Evolutionary conservation across 192 early-diverging fungal genomes (phyloP).

Genomic region (Linnemannia hyalina): DNA sequence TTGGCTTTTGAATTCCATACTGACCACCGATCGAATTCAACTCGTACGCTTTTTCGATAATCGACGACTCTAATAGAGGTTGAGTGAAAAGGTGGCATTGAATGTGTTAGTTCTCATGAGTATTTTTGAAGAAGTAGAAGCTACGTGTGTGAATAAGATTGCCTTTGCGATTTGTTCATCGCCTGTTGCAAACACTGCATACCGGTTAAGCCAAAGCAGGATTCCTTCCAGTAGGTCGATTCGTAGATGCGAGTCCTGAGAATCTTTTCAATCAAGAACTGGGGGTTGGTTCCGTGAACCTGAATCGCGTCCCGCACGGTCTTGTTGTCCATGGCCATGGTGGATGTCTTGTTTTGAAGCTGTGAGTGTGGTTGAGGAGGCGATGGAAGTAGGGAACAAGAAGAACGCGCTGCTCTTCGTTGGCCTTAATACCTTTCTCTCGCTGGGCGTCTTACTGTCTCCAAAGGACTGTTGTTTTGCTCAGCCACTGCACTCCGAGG

Average conservation of each 20-base stretch:
- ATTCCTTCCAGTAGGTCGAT: slow-evolving; percentile 96
- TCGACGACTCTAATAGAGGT: slow-evolving; percentile 73
- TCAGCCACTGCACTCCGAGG: slow-evolving; percentile 8
- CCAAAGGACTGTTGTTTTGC: not conserved
- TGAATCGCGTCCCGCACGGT: slow-evolving; percentile 76
- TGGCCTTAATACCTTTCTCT: not conserved
- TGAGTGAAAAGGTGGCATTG: not conserved
- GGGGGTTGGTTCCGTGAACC: slow-evolving; percentile 93
- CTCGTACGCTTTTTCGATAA: slow-evolving; percentile 90
- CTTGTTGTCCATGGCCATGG: slow-evolving; percentile 73
- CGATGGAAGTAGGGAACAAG: not conserved
- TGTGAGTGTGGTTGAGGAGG: not conserved
- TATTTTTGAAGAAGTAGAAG: not conserved
- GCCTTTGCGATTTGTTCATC: not conserved
- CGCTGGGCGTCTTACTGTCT: not conserved
- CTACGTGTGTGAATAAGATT: too few species aligned
- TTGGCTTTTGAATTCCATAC: slow-evolving; percentile 89
- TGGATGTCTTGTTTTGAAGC: not conserved
- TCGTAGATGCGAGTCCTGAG: slow-evolving; percentile 92
- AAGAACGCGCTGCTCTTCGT: not conserved
- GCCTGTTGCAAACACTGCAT: not conserved
- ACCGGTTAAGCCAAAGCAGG: slow-evolving; percentile 94
- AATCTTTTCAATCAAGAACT: slow-evolving; percentile 95
- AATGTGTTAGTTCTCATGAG: not conserved
- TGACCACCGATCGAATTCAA: slow-evolving; percentile 84